Evolutionary conservation across 345 rosid genomes (phyloP).

Genomic region (Aethionema arabicum): DNA sequence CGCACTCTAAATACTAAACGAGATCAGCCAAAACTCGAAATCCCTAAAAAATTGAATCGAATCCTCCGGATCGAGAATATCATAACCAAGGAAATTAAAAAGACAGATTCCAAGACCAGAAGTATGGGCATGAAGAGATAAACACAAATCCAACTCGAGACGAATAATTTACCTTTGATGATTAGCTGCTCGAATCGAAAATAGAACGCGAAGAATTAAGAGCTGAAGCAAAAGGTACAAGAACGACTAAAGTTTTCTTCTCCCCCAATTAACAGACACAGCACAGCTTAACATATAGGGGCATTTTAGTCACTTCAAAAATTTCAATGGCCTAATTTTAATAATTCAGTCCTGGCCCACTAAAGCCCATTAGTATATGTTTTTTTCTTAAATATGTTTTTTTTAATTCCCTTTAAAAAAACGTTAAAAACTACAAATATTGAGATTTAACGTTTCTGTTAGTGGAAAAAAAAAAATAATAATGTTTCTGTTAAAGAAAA

Average conservation of each 20-base stretch:
- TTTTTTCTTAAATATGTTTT: neutral
- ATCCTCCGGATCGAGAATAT: conserved; percentile 18
- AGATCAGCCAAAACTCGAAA: neutral
- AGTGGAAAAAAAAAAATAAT: too few relatives aligned
- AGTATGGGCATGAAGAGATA: neutral
- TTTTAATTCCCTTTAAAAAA: too few relatives aligned
- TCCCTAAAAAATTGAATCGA: neutral
- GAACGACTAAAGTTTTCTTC: conserved; percentile 23
- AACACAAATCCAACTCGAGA: neutral
- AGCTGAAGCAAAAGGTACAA: conserved; percentile 14
- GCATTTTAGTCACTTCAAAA: neutral
- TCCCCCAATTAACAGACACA: conserved; percentile 30
- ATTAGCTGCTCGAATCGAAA: conserved; percentile 13
- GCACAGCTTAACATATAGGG: neutral
- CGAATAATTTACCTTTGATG: conserved; percentile 14
- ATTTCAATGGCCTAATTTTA: neutral
- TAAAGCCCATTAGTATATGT: conserved; percentile 12
- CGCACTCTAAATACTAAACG: neutral
- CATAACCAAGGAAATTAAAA: neutral
- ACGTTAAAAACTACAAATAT: too few relatives aligned
- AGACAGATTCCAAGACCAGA: neutral
- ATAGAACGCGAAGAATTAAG: conserved; percentile 1
- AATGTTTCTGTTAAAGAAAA: too few relatives aligned
- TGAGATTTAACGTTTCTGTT: too few relatives aligned
- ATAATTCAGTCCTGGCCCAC: too few relatives aligned